Conservation (phyloP, 352 stramenopile genomes). For the Blastocystis sp. region DNA sequence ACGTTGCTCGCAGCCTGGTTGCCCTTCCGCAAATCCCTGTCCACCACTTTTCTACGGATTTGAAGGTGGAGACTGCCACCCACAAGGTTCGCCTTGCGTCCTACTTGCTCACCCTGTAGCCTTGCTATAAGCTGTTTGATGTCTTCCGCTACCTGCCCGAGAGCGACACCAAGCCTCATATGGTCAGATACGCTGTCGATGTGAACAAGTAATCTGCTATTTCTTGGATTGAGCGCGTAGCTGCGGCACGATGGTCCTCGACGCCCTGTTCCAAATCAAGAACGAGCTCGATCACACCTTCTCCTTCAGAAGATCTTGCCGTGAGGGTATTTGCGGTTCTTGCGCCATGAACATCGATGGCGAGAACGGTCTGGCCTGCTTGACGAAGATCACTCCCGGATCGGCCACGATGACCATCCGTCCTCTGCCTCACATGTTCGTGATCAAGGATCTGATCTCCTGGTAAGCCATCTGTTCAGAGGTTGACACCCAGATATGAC, state of each 20-base stretch:
- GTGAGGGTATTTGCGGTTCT: constrained; percentile 96
- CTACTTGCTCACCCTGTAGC: background rate
- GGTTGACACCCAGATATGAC: constrained; percentile 85
- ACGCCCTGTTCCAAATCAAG: constrained; percentile 99
- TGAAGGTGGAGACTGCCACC: constrained; percentile 9
- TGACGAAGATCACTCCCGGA: constrained; percentile 86
- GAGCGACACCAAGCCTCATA: constrained; percentile 84
- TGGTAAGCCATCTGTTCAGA: background rate
- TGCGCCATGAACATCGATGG: constrained; percentile 99
- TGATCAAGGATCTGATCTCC: constrained; percentile 93
- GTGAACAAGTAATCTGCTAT: constrained; percentile 84
- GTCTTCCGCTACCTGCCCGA: constrained; percentile 98
- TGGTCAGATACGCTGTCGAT: constrained; percentile 93
- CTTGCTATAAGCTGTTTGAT: constrained; percentile 89
- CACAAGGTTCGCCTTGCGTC: background rate
- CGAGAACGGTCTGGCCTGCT: constrained; percentile 93
- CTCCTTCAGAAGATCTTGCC: constrained; percentile 90
- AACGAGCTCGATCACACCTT: constrained; percentile 96
- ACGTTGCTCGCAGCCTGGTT: too few relatives aligned
- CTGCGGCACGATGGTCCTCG: constrained; percentile 95
- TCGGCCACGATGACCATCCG: constrained; percentile 75
- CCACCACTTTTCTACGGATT: constrained; percentile 35
- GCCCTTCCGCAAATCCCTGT: background rate
- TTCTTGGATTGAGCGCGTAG: constrained; percentile 71
- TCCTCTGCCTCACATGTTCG: constrained; percentile 97